These are phyloP conservation scores for Neonectria magnoliae DNA, from an alignment of 2,329 filamentous ascomycete species.

Conservation along the genomic window DNA sequence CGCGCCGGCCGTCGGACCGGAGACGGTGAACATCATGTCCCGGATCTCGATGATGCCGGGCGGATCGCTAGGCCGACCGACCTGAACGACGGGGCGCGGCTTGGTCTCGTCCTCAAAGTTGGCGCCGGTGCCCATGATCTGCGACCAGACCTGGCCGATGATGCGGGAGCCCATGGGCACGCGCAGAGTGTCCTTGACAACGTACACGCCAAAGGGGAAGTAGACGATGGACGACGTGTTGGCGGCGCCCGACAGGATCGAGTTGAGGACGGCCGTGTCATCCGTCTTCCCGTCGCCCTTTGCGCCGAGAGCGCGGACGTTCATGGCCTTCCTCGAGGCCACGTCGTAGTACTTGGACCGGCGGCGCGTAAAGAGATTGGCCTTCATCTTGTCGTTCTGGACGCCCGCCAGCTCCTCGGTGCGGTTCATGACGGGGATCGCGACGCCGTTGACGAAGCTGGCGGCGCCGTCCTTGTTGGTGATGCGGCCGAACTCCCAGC, in stretches of 20 bases:
- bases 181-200: slow-evolving; percentile 56
- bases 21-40: slow-evolving; percentile 70
- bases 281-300: slow-evolving; percentile 77
- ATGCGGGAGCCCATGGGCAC: slow-evolving; percentile 57
- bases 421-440: too few relatives aligned
- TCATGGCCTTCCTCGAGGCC: too few relatives aligned
- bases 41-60: slow-evolving; percentile 51
- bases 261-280: slow-evolving; percentile 55
- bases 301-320: slow-evolving; percentile 43
- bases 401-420: too few relatives aligned
- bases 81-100: slow-evolving; percentile 66
- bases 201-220: slow-evolving; percentile 48
- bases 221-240: slow-evolving; percentile 37
- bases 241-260: not conserved
- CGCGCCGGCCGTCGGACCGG: slow-evolving; percentile 16
- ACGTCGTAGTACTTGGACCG: too few relatives aligned
- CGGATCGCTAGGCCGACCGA: slow-evolving; percentile 41
- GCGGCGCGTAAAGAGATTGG: too few relatives aligned
- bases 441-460: too few relatives aligned
- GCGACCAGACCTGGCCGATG: slow-evolving; percentile 57
- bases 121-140: slow-evolving; percentile 60
- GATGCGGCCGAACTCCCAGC: too few relatives aligned
- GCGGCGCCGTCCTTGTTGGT: too few relatives aligned
- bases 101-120: slow-evolving; percentile 60
- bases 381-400: too few relatives aligned